These are phyloP conservation scores for Cystofilobasidium ferigula DNA, from an alignment of 768 basidiomycete genomes.

Conservation along the genomic window DNA sequence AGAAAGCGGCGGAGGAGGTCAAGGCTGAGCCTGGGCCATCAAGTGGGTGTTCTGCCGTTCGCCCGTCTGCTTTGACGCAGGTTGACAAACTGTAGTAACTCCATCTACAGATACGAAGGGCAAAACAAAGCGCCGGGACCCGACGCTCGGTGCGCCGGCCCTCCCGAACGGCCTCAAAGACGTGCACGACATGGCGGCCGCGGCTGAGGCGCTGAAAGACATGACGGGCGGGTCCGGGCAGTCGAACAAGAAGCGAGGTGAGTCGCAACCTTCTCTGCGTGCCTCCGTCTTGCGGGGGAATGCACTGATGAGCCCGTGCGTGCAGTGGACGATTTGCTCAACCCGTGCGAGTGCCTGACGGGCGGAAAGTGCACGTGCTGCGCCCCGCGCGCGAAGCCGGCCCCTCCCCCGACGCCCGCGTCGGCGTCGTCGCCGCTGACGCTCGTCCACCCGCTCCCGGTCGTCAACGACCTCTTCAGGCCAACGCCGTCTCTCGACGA, in stretches of 20 bases:
- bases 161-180: constrained; percentile 26
- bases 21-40: background rate
- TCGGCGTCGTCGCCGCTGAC: no score
- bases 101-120: background rate
- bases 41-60: background rate
- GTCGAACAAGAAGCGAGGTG: background rate
- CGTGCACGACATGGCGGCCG: constrained; percentile 13
- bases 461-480: background rate
- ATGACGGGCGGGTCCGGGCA: background rate
- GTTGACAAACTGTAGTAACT: no score
- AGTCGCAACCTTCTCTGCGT: background rate
- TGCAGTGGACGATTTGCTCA: constrained; percentile 15
- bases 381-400: background rate
- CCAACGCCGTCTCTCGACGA: background rate
- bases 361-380: constrained; percentile 25
- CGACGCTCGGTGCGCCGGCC: constrained; percentile 5
- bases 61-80: no score
- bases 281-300: no score
- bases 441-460: constrained; percentile 5
- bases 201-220: constrained; percentile 15
- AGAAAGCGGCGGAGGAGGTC: background rate
- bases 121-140: constrained; percentile 20
- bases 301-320: background rate
- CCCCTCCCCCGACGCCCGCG: background rate
- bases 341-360: constrained; percentile 20